phyloP scores from a whole-genome alignment of 2,329 filamentous ascomycete species.

The Ophiostoma ulmi region DNA sequence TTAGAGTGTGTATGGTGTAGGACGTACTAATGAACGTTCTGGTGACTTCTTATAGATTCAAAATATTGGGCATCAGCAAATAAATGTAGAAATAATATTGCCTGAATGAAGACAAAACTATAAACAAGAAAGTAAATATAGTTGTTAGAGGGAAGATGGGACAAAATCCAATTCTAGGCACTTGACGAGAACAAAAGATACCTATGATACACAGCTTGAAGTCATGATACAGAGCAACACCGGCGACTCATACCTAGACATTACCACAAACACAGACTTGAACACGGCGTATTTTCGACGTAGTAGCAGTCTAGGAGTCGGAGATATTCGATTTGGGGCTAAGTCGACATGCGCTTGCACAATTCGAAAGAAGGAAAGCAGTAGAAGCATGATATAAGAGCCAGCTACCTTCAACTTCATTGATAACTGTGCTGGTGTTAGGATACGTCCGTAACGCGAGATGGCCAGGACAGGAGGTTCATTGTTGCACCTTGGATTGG shows the following conservation, averaged over 20 bases:
- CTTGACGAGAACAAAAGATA: neutral
- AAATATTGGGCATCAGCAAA: neutral
- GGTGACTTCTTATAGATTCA: neutral
- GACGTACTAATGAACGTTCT: neutral
- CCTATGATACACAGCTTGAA: neutral
- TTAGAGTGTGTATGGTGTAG: neutral
- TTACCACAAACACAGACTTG: neutral
- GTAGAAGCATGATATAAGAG: neutral
- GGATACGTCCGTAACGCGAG: constrained; percentile 2
- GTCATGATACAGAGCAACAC: neutral
- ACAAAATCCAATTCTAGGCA: neutral
- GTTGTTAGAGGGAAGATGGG: neutral
- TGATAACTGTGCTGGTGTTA: neutral
- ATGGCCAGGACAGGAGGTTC: neutral
- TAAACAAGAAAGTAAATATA: no score
- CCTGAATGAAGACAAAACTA: neutral
- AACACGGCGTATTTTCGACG: neutral
- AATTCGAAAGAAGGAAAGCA: neutral
- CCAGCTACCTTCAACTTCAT: neutral
- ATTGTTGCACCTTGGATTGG: neutral
- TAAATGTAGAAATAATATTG: neutral
- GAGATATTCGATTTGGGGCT: neutral
- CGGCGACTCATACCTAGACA: neutral
- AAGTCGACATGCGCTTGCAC: neutral
- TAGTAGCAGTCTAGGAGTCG: neutral